Evolutionary conservation across 1,284 basidiomycete genomes (phyloP), one percentile per base, ranked within the genome.

Genomic region (Ganoderma meredithae): DNA sequence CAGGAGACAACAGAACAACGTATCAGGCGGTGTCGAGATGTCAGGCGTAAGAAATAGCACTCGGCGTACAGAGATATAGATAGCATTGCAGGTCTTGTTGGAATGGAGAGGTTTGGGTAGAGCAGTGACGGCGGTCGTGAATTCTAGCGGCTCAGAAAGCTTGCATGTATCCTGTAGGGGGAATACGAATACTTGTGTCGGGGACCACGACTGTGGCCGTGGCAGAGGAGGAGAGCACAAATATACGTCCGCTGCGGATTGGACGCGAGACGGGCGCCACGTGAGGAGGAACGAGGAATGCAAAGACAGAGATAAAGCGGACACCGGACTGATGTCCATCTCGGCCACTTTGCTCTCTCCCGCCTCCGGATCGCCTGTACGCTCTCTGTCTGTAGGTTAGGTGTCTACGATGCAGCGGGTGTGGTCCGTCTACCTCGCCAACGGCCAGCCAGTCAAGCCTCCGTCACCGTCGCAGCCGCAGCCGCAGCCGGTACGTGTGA

Each of bases 401-500:
- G 12, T 58, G 65, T 66, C 66, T 66, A 64, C 62, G 68, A 86
- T 86, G 85, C 83, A 86, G 73, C 80, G 85, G 43, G 78, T 84
- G 67, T 86, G 85, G 85, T 85, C 84, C 43, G 83, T 81, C 9
- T 86, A 86, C 73, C 82, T 86, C 13, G 83, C 82, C 72, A 44
- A 65, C 52, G 67, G 66, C 40, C 27, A 31, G 27, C 27, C 27
- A 31, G 27, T 31, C 2, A 31, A 31, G 27, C 27, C 27, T 31
- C 62, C 71, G 39, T 55, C 69, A 63, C 72, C 52, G 53, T 65
- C 69, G 59, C n/a, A n/a, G n/a, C n/a, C n/a, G n/a, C n/a, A n/a
- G n/a, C 67, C 62, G 33, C 69, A 62, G 53, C 60, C 63, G 70
- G 75, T 77, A 70, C 73, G 76, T 77, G 73, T 71, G 74, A 75